Percentiles rank a stretch among this genome's conserved stretches.
These are phyloP conservation scores for Candida cerambycidarum DNA, from an alignment of 805 yeast genomes.

Conservation along the genomic window DNA sequence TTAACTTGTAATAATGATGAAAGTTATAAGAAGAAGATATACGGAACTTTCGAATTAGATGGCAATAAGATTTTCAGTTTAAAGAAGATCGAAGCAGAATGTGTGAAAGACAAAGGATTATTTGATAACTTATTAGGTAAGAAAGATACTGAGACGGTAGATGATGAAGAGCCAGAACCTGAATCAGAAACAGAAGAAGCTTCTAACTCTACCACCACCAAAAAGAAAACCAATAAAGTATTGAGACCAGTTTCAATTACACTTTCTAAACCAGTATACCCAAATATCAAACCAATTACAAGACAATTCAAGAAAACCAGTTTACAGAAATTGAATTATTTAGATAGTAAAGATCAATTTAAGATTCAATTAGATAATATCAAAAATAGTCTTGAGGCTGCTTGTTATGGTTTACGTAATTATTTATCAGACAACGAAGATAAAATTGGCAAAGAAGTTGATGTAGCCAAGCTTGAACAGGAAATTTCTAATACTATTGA, in stretches of 20 bases:
- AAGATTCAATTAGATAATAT: slow-evolving; percentile 55
- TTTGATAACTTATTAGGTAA: slow-evolving; percentile 27
- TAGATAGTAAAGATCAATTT: slow-evolving; percentile 56
- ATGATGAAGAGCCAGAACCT: slow-evolving; percentile 16
- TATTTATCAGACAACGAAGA: slow-evolving; percentile 55
- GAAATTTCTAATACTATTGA: slow-evolving; percentile 55
- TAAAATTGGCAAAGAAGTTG: slow-evolving; percentile 27
- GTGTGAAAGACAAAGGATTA: slow-evolving; percentile 30
- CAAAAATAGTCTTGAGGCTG: slow-evolving; percentile 68
- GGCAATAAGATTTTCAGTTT: slow-evolving; percentile 52
- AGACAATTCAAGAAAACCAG: slow-evolving; percentile 45
- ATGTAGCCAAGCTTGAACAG: slow-evolving; percentile 14
- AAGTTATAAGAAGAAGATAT: slow-evolving; percentile 20
- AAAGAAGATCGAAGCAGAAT: slow-evolving; percentile 44
- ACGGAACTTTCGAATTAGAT: slow-evolving; percentile 47
- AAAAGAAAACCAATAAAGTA: slow-evolving; percentile 13
- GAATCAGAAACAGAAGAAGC: slow-evolving; percentile 15
- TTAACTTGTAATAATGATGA: slow-evolving; percentile 41
- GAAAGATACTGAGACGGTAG: slow-evolving; percentile 20
- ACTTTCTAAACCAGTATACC: slow-evolving; percentile 49
- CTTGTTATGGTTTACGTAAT: slow-evolving; percentile 68
- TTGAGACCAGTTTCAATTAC: slow-evolving; percentile 25
- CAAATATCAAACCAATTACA: slow-evolving; percentile 32
- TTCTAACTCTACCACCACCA: slow-evolving; percentile 15
- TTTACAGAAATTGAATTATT: slow-evolving; percentile 46